Percentiles rank a stretch among this genome's conserved stretches.
Evolutionary conservation across 2,329 filamentous ascomycete genomes (phyloP).

Genomic region (Exophiala sp.): DNA sequence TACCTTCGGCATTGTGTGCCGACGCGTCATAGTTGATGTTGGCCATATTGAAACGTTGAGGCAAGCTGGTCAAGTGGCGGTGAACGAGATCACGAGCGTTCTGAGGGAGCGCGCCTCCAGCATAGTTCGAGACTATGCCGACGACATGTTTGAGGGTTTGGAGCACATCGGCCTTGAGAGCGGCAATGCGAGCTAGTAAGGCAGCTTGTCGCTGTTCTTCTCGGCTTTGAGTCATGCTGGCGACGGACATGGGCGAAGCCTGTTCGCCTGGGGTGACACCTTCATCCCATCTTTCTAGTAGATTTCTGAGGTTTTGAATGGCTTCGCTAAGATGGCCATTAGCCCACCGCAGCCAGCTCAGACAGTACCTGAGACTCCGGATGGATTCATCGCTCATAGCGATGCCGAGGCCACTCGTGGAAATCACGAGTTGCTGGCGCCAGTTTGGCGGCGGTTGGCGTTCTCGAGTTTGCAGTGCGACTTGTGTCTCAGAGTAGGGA

Average conservation of each 20-base stretch:
- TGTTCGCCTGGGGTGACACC: slow-evolving; percentile 34
- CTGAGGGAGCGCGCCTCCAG: slow-evolving; percentile 84
- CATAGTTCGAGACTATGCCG: slow-evolving; percentile 80
- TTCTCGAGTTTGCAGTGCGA: slow-evolving; percentile 26
- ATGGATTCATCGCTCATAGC: slow-evolving; percentile 89
- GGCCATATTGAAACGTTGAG: slow-evolving; percentile 75
- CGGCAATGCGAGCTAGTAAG: slow-evolving; percentile 60
- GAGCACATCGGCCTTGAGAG: slow-evolving; percentile 67
- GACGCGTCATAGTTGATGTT: slow-evolving; percentile 47
- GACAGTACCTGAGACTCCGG: slow-evolving; percentile 76
- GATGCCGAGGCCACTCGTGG: slow-evolving; percentile 83
- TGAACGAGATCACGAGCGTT: slow-evolving; percentile 82
- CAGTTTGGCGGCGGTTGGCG: slow-evolving; percentile 50
- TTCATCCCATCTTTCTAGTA: slow-evolving; percentile 76
- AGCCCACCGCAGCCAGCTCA: slow-evolving; percentile 74
- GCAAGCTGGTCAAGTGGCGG: slow-evolving; percentile 77
- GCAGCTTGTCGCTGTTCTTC: slow-evolving; percentile 49
- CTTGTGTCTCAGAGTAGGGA: slow-evolving; percentile 25
- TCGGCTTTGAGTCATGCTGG: slow-evolving; percentile 26
- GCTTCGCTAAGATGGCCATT: slow-evolving; percentile 76
- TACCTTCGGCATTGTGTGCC: slow-evolving; percentile 45
- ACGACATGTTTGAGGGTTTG: slow-evolving; percentile 78
- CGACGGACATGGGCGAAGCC: slow-evolving; percentile 28
- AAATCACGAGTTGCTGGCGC: slow-evolving; percentile 82
- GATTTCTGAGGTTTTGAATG: slow-evolving; percentile 68